Conservation (phyloP, 2,329 filamentous ascomycete genomes). For the Metarhizium brunneum region DNA sequence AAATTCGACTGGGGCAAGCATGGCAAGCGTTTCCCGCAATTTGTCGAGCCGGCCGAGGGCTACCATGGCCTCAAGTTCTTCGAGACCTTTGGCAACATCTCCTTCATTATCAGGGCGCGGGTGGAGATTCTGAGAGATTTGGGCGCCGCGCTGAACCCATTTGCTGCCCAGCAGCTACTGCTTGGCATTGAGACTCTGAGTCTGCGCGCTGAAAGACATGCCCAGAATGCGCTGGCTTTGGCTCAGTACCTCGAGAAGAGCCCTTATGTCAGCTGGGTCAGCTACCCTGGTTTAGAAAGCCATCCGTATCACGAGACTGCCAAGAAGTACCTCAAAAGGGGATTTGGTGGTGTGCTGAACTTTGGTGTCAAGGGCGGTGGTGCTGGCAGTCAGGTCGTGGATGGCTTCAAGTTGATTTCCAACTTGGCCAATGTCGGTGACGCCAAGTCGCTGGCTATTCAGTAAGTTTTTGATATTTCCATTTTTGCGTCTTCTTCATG, state of each 20-base stretch:
- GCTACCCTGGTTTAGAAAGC: constrained; percentile 78
- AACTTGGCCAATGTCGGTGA: constrained; percentile 96
- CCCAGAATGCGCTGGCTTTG: constrained; percentile 69
- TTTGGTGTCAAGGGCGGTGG: constrained; percentile 89
- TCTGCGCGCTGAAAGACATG: constrained; percentile 77
- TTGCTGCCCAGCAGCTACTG: constrained; percentile 85
- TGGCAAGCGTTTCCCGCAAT: constrained; percentile 79
- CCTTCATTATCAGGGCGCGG: constrained; percentile 76
- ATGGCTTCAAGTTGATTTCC: constrained; percentile 89
- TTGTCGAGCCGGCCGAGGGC: constrained; percentile 78
- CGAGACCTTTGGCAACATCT: constrained; percentile 77
- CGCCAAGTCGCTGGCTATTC: constrained; percentile 88
- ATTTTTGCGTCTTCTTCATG: neutral
- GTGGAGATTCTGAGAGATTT: constrained; percentile 88
- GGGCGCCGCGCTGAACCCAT: constrained; percentile 75
- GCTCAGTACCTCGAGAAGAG: constrained; percentile 78
- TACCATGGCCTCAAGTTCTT: constrained; percentile 94
- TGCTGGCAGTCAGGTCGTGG: constrained; percentile 77
- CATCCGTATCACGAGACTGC: constrained; percentile 73
- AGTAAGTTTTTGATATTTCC: constrained; percentile 29
- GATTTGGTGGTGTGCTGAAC: constrained; percentile 83
- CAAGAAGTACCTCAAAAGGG: constrained; percentile 77
- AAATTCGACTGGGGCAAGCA: constrained; percentile 92
- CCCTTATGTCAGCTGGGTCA: constrained; percentile 83
- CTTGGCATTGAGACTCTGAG: constrained; percentile 86